Base-by-base conservation (phyloP, 371 early-diverging fungal genomes). In the Mortierella sp. region DNA sequence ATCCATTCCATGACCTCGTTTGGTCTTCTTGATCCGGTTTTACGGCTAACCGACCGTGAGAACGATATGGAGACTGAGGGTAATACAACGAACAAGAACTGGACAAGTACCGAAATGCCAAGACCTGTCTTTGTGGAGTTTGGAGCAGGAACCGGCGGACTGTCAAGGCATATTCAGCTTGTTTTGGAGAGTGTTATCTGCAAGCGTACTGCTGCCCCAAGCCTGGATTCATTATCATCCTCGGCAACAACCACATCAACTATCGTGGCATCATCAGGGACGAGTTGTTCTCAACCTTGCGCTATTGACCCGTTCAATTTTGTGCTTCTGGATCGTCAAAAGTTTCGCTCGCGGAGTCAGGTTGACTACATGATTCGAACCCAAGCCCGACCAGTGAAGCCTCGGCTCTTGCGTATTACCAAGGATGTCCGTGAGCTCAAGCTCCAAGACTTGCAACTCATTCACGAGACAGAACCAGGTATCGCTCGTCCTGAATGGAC, bases 351-450 rank as follows among this genome's bases (percentile, higher is more conserved):
- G 0, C 58, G 73, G n/a, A 73, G 67, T 34, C 73, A 73, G 28
- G 73, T 73, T 48, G 73, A 73, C 38, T 73, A 73, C 53, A 73
- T 73, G 73, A 73, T 73, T 53, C 64, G 73, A 16, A 73, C 73
- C 24, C 73, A 73, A 26, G 51, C 73, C 2, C 67, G 60, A 3
- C 73, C 73, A 7, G 52, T 73, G 4, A 73, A 73, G 34, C 73
- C 73, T 9, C 58, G 73, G n/a, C 57, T 73, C n/a, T 54, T 73
- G 28, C 67, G 73, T n/a, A 64, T 73, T 57, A 73, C 68, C 49
- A 73, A 67, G 49, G 73, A 73, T 24, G 73, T 73, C 30, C 58
- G 67, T 10, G 64, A 67, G 0, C 48, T 73, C 18, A 34, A 18
- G 3, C 61, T 73, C n/a, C 38, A 56, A 24, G 53, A 73, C 42